Percentiles rank a stretch among this genome's conserved stretches.
Conservation (phyloP, 805 yeast species). For the Lipomyces kockii region DNA sequence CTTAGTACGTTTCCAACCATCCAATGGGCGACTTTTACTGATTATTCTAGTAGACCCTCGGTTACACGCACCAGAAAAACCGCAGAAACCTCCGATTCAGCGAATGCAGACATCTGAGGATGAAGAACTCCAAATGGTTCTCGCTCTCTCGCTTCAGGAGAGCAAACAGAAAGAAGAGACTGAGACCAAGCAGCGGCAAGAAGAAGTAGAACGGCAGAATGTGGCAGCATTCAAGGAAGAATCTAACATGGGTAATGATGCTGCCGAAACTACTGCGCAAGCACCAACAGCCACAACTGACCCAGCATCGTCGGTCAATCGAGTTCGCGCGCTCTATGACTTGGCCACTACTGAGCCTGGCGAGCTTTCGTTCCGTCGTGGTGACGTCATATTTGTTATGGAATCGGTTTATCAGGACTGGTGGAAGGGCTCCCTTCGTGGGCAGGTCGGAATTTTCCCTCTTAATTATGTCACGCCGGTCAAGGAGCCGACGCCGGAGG, state of each 20-base stretch:
- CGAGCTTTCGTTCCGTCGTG: constrained; percentile 82
- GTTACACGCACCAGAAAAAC: constrained; percentile 57
- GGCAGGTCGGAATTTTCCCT: constrained; percentile 87
- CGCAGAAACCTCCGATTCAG: constrained; percentile 52
- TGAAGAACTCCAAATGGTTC: constrained; percentile 74
- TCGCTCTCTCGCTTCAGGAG: constrained; percentile 73
- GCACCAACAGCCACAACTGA: constrained; percentile 15
- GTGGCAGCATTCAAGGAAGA: constrained; percentile 10
- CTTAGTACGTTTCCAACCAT: constrained; percentile 41
- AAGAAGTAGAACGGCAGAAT: constrained; percentile 15
- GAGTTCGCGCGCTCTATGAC: constrained; percentile 86
- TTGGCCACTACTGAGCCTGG: constrained; percentile 78
- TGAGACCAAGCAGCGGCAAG: constrained; percentile 13
- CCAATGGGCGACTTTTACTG: background rate
- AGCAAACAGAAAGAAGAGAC: constrained; percentile 40
- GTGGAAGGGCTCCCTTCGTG: constrained; percentile 90
- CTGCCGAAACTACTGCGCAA: background rate
- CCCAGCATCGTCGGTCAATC: constrained; percentile 51
- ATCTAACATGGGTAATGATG: background rate
- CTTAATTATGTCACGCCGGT: constrained; percentile 86
- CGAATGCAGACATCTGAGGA: constrained; percentile 59
- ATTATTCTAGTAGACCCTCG: constrained; percentile 43
- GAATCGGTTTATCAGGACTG: constrained; percentile 91
- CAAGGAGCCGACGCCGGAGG: constrained; percentile 65
- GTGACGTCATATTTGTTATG: constrained; percentile 84